phyloP scores from a whole-genome alignment of 306 rosid genomes.

The Adenanthera pavonina region DNA sequence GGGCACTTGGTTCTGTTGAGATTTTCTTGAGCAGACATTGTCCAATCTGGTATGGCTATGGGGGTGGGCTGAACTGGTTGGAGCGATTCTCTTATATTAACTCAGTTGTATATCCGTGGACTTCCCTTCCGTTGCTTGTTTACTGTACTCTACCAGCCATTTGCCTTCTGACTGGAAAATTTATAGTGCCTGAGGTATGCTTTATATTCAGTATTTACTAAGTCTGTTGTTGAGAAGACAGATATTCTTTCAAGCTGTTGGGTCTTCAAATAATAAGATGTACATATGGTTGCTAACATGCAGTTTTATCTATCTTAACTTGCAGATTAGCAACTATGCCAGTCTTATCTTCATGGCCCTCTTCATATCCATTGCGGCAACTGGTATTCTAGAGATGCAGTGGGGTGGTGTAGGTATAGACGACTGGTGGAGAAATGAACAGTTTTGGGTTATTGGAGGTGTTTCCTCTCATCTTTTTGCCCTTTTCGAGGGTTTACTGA shows the following conservation, averaged over 20 bases:
- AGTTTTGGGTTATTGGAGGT: slow-evolving; percentile 98
- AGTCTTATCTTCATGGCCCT: slow-evolving; percentile 88
- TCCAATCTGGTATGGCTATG: slow-evolving; percentile 95
- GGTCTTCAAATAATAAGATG: not conserved
- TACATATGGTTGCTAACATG: slow-evolving; percentile 26
- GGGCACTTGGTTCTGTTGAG: slow-evolving; percentile 99
- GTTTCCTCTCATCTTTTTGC: slow-evolving; percentile 94
- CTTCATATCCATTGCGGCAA: slow-evolving; percentile 90
- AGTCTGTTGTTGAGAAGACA: not conserved
- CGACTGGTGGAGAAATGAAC: slow-evolving; percentile 99
- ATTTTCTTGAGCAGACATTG: slow-evolving; percentile 93
- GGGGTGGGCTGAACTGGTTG: slow-evolving; percentile 83
- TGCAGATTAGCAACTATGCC: slow-evolving; percentile 97
- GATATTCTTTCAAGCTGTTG: not conserved
- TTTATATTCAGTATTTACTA: slow-evolving; percentile 21
- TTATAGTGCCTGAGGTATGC: slow-evolving; percentile 96
- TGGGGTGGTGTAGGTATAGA: slow-evolving; percentile 95
- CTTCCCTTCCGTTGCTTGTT: slow-evolving; percentile 85
- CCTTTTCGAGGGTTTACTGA: slow-evolving; percentile 86
- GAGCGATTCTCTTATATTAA: slow-evolving; percentile 90
- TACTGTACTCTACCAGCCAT: slow-evolving; percentile 95
- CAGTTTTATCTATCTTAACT: not conserved
- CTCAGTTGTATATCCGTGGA: slow-evolving; percentile 91
- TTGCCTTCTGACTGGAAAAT: slow-evolving; percentile 90
- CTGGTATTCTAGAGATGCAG: slow-evolving; percentile 94